Base-by-base conservation (phyloP, 768 basidiomycete genomes). In the Boletellus sp. region DNA sequence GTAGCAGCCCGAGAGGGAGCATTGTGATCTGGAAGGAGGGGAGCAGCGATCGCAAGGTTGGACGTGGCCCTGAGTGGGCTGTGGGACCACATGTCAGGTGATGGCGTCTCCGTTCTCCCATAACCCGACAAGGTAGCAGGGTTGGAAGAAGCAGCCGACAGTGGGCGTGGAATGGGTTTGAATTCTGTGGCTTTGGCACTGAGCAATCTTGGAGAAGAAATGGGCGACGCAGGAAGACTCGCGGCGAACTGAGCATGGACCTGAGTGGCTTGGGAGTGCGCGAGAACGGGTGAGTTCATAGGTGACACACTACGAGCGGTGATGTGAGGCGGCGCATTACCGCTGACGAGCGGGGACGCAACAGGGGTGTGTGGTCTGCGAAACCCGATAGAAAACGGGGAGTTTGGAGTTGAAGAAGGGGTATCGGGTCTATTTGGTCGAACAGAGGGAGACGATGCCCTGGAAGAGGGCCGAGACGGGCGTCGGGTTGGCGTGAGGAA, bases 141-240 rank as follows among this genome's bases (percentile, higher is more conserved):
- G 37, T 63, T 61, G 77, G 79, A 28, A 77, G 84, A 19, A 80
- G 83, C 28, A 2, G 90, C 85, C 8, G 87, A 87, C 23, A 90
- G 76, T 0, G 92, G 89, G 3, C 89, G 80, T 26, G 79, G 84
- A 33, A 88, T 85, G 16, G 93, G 93, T 57, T 83, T 87, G 70
- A 94, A 94, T 64, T 94, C 90, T 33, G 77, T 81, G 1, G 93
- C 92, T 70, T 94, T 94, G 37, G 93, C 94, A 60, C 85, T 94
- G 45, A 95, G 77, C 20, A 92, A 73, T 17, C 90, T 80, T 7
- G 94, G 90, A 2, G 92, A 91, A 0, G 88, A 86, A 11, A 92
- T 69, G 0, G 93, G 93, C 0, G 92, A 93, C 0, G 88, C 79
- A 7, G 90, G 89, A 40, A 90, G 80, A 66, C 88, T 90, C 6